Evolutionary conservation across 2,329 filamentous ascomycete genomes (phyloP), one percentile per base, ranked within the genome.

Genomic region (Cytospora piceae): DNA sequence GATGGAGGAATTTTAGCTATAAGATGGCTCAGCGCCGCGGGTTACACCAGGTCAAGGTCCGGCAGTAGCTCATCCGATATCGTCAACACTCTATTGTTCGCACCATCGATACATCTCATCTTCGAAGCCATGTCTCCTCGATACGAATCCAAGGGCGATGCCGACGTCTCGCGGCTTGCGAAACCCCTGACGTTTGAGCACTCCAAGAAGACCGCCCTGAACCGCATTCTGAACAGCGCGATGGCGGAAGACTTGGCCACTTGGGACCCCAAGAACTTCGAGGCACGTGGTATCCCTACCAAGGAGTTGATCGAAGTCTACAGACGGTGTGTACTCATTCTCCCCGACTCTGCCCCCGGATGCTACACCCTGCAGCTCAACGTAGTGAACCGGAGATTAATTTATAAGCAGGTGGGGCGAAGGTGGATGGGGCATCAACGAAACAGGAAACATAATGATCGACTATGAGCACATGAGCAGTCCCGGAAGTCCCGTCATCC

Each of bases 391-490:
- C 27, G 15, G n/a, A 24, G 7, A 24, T n/a, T 49, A 20, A 49
- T 24, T 8, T 24, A 24, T 12, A 7, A 24, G 20, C 46, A 72
- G 72, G 20, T 90, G 86, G 85, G 87, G 87, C 2, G 81, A 87
- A 68, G 84, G 83, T 22, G 79, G 75, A 15, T 79, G 81, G 57
- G 86, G 86, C 4, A 70, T 86, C 31, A 84, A 89, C 65, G 74
- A 88, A 2, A 88, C 85, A 0, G 87, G 88, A 46, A 90, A 90
- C 74, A 78, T 89, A 68, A 87, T 88, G 81, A 81, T 89, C 49
- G 85, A 87, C 58, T 85, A 82, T 69, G 83, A 86, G 56, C 81
- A 86, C 63, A 74, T 88, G 2, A 84, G 87, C 68, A 79, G 78
- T 6, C 71, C 80, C 2, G 85, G 86, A 15, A 86, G 87, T 73